Base-by-base conservation (phyloP, 2,329 filamentous ascomycete species). In the Aureobasidium melanogenum region DNA sequence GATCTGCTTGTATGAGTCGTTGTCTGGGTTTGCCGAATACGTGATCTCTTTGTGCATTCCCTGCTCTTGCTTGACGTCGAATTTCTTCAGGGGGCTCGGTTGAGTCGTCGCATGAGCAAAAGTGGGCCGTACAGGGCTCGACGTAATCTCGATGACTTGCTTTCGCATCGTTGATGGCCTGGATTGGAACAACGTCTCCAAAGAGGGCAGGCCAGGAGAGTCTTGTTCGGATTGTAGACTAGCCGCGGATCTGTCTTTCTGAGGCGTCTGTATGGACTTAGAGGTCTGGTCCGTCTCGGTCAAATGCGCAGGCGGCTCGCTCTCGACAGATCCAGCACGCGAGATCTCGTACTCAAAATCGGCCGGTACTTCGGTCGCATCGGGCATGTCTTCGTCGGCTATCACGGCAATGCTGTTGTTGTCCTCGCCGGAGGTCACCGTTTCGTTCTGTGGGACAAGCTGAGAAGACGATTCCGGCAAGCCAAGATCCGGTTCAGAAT, bases 1-100 rank as follows among this genome's bases (percentile, higher is more conserved):
- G 17, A 77, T 69, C 1, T 67, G 69, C 9, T 63, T 58, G 19
- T 71, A 63, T 2, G 62, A 60, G 4, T 64, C 65, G 2, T 64
- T 47, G 38, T 61, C 57, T 9, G 67, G 67, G 26, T 63, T 47
- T 9, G 24, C 43, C 5, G 58, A 58, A 28, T 51, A 50, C 5
- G 8, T 9, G 41, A 41, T 39, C 30, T 36, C 19, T 19, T 12
- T 14, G 15, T 22, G 19, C 43, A 26, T 43, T 17, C 8, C 28
- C 32, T 30, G 43, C 41, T 58, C 54, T 19, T 47, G 17, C 30
- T 58, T 47, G 41, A 47, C 15, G 10, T 17, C 15, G 15, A 22
- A 15, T 3, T 22, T 41, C 17, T 50, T 22, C 4, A 32, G n/a
- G 22, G 44, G 34, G n/a, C 24, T 32, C n/a, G 39, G 14, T 36